Evolutionary conservation across 2,329 filamentous ascomycete species (phyloP), one percentile per base, ranked within the genome.

Genomic region (Stagonosporopsis vannaccii): DNA sequence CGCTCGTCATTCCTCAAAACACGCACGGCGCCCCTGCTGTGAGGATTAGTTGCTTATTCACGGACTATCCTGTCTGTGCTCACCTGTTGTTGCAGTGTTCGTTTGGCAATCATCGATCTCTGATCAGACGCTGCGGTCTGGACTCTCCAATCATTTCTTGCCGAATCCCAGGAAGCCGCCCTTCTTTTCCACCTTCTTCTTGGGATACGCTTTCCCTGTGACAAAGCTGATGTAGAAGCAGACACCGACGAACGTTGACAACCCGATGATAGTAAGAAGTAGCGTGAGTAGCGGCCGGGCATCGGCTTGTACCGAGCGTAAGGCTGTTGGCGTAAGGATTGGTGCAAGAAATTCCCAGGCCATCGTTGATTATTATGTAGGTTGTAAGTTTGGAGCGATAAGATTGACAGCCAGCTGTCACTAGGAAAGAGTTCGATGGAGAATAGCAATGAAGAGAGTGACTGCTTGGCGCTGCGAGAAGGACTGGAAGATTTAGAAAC

Each of bases 271-370:
- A 44, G 94, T 86, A 77, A 98, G 93, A 55, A 91, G 78, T 0
- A 92, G 96, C 17, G 89, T 89, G 65, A 97, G 85, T 67, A 98
- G 92, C 15, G 94, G 95, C 2, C 93, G 89, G 11, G 90, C 89
- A 73, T 93, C 69, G 28, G 68, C 68, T 53, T 72, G 62, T n/a
- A 72, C 68, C 26, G 67, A 70, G 50, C 69, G 69, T 33, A 72
- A 59, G n/a, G 69, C 69, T 22, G 66, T 59, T 3, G 69, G 69
- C 17, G 69, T 72, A 28, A 69, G 67, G n/a, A 72, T 70, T 11
- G 69, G 69, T 43, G 69, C 68, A 43, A 72, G 69, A 50, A 64
- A 72, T 7, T 69, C 68, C 59, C 67, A 67, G 30, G 63, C 67
- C 69, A 71, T 44, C 65, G 46, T 39, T 11, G 42, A 36, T 53